These are phyloP conservation scores for Annulohypoxylon moriforme DNA, from an alignment of 495 filamentous ascomycete genomes.

Conservation along the genomic window DNA sequence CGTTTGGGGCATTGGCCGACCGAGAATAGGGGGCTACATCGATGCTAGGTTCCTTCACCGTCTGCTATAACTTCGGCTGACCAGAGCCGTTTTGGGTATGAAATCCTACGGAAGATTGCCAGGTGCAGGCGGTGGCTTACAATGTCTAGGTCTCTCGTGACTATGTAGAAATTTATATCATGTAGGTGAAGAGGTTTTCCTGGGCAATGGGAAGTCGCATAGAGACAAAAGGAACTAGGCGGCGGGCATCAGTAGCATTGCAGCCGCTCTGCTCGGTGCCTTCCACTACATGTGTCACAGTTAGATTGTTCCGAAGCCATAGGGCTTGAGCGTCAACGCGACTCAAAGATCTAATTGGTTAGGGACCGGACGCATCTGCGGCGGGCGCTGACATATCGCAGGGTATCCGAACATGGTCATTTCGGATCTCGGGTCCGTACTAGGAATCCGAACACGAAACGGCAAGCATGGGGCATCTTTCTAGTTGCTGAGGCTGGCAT, in stretches of 20 bases:
- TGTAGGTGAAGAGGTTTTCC: not conserved
- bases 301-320: slow-evolving; percentile 7
- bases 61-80: not conserved
- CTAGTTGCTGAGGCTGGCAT: not conserved
- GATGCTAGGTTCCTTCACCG: not conserved
- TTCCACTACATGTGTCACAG: not conserved
- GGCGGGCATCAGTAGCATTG: slow-evolving; percentile 1
- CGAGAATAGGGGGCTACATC: not conserved
- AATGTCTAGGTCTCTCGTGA: not conserved
- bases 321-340: slow-evolving; percentile 26
- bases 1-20: not conserved
- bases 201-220: not conserved
- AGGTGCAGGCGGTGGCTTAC: not conserved
- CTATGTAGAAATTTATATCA: not conserved
- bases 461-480: slow-evolving; percentile 2
- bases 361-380: slow-evolving; percentile 6
- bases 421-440: slow-evolving; percentile 39
- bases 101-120: not conserved
- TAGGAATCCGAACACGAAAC: slow-evolving; percentile 37
- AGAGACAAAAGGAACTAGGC: not conserved
- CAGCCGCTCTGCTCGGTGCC: not conserved
- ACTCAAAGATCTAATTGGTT: slow-evolving; percentile 19
- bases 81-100: not conserved
- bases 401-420: slow-evolving; percentile 15
- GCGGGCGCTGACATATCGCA: slow-evolving; percentile 34